Percentiles rank a stretch among this genome's conserved stretches.
These are phyloP conservation scores for Rhodotorula diobovata DNA, from an alignment of 768 basidiomycete species.

Conservation along the genomic window DNA sequence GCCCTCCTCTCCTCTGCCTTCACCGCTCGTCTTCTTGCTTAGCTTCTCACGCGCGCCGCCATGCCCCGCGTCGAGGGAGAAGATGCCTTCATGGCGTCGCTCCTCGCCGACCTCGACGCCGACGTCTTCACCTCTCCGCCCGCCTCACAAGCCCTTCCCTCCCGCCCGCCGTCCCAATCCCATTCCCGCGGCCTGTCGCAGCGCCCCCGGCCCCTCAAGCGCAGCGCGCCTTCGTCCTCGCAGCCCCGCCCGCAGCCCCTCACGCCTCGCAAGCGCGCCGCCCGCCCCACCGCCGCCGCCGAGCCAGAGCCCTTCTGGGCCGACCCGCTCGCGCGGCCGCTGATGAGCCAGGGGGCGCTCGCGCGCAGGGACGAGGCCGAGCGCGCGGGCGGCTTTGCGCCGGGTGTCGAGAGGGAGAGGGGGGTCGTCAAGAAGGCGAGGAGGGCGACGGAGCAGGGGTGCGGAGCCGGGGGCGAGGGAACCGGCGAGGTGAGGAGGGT, in stretches of 20 bases:
- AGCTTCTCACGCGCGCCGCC: background rate
- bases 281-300: background rate
- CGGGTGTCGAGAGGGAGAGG: rapidly evolving
- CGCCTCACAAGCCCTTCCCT: background rate
- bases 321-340: conserved; percentile 2
- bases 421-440: background rate
- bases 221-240: background rate
- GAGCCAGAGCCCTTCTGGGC: background rate
- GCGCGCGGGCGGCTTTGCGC: background rate
- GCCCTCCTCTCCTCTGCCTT: background rate
- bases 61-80: conserved; percentile 51
- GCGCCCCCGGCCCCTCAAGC: background rate
- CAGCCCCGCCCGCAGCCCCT: background rate
- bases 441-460: background rate
- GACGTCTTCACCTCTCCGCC: conserved; percentile 53
- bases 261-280: background rate
- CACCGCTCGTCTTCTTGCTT: background rate
- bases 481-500: background rate
- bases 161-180: background rate
- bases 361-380: background rate
- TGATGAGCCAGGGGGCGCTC: background rate
- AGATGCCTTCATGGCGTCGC: conserved; percentile 57
- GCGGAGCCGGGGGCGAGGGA: background rate
- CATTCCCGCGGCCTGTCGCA: background rate
- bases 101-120: conserved; percentile 59